Percentiles rank a stretch among this genome's conserved stretches.
Evolutionary conservation across 768 basidiomycete species (phyloP).

Genomic region (Serpula lacrymans): DNA sequence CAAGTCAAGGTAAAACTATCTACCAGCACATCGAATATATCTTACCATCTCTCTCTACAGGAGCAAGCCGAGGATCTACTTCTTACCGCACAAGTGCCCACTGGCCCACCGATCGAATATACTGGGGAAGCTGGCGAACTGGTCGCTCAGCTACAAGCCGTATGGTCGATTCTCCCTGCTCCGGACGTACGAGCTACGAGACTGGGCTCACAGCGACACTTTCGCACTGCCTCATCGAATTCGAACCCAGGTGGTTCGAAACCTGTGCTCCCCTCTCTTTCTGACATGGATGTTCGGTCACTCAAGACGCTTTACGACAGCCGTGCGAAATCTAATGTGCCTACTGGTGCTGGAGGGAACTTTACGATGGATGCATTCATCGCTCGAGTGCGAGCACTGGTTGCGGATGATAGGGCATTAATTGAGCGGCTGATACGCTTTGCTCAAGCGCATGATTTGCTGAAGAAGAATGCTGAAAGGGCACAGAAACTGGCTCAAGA

Average conservation of each 20-base stretch:
- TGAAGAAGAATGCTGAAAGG: slow-evolving; percentile 90
- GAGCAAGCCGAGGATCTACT: slow-evolving; percentile 13
- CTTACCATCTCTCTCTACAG: slow-evolving; percentile 14
- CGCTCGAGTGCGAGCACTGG: slow-evolving; percentile 71
- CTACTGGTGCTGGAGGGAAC: slow-evolving; percentile 15
- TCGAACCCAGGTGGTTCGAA: slow-evolving; percentile 30
- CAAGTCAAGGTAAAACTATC: slow-evolving; percentile 34
- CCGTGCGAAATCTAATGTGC: slow-evolving; percentile 27
- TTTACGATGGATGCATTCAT: slow-evolving; percentile 80
- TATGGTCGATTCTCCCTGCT: slow-evolving; percentile 84
- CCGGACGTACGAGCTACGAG: slow-evolving; percentile 76
- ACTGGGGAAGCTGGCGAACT: slow-evolving; percentile 51
- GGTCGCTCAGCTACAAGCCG: slow-evolving; percentile 58
- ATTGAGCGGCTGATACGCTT: slow-evolving; percentile 83
- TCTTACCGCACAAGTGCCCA: slow-evolving; percentile 16
- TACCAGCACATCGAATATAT: not conserved
- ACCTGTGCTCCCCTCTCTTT: slow-evolving; percentile 51
- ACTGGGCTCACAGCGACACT: slow-evolving; percentile 44
- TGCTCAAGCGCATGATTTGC: slow-evolving; percentile 84
- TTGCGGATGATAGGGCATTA: slow-evolving; percentile 78
- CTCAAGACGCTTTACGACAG: slow-evolving; percentile 76
- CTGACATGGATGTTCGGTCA: slow-evolving; percentile 82
- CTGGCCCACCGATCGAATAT: slow-evolving; percentile 26
- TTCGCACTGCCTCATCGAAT: slow-evolving; percentile 45
- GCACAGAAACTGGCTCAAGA: slow-evolving; percentile 90